Conservation (phyloP, 495 filamentous ascomycete genomes). For the Penicillium ochrochloron region DNA sequence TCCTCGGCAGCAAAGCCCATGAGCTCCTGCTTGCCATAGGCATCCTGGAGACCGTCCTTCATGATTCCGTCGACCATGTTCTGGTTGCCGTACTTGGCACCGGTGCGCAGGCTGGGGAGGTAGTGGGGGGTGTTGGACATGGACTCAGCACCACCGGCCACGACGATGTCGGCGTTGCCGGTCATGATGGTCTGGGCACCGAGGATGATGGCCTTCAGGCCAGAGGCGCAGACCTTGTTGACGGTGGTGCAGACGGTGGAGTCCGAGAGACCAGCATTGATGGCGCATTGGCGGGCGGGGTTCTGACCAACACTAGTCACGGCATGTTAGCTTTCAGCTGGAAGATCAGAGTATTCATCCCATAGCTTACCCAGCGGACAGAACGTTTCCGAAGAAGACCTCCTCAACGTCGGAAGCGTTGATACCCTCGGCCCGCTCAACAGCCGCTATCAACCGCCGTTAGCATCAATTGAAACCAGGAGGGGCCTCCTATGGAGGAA, state of each 20-base stretch:
- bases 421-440: slow-evolving; percentile 83
- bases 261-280: slow-evolving; percentile 80
- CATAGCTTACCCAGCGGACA: slow-evolving; percentile 81
- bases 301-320: slow-evolving; percentile 85
- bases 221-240: slow-evolving; percentile 98
- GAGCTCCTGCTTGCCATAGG: slow-evolving; percentile 85
- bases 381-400: slow-evolving; percentile 96
- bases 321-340: slow-evolving; percentile 16
- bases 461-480: slow-evolving; percentile 17
- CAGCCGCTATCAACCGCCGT: slow-evolving; percentile 62
- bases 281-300: slow-evolving; percentile 90
- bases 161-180: slow-evolving; percentile 84
- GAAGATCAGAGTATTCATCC: slow-evolving; percentile 1
- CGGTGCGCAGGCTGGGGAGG: slow-evolving; percentile 78
- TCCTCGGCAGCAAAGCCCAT: slow-evolving; percentile 95
- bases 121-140: slow-evolving; percentile 99
- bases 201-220: slow-evolving; percentile 90
- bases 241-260: slow-evolving; percentile 86
- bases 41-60: slow-evolving; percentile 90
- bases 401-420: slow-evolving; percentile 88
- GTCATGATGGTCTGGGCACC: slow-evolving; percentile 96
- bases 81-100: slow-evolving; percentile 89
- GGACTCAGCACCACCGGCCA: slow-evolving; percentile 93
- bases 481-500: slow-evolving; percentile 2
- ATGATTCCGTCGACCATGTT: slow-evolving; percentile 86